Conservation (phyloP, 768 basidiomycete genomes). For the Mycena haematopus region DNA sequence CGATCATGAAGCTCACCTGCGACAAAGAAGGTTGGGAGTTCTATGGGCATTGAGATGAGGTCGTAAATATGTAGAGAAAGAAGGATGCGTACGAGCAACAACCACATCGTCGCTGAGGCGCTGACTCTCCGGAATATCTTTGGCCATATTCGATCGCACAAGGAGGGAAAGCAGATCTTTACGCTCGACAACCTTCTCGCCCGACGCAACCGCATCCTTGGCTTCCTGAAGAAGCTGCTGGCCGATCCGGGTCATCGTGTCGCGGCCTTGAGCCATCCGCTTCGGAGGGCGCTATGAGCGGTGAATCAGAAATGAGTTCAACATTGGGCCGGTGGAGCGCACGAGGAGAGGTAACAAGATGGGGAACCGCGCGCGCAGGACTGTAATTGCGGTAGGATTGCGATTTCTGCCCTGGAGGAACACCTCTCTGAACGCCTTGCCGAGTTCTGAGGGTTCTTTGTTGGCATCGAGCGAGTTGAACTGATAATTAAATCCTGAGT, state of each 20-base stretch:
- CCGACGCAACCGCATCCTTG: constrained; percentile 33
- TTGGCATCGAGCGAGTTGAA: constrained; percentile 10
- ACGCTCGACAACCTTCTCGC: constrained; percentile 32
- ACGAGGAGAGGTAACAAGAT: background rate
- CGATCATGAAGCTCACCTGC: background rate
- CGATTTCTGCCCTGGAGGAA: background rate
- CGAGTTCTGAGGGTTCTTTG: constrained; percentile 1
- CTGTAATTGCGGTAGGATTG: background rate
- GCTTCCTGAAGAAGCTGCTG: constrained; percentile 44
- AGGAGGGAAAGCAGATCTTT: constrained; percentile 54
- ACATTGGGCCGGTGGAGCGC: background rate
- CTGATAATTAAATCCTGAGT: constrained; percentile 19
- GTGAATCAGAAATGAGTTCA: background rate
- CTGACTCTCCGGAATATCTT: constrained; percentile 49
- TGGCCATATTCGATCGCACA: constrained; percentile 56
- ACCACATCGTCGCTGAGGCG: constrained; percentile 55
- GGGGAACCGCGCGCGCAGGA: constrained; percentile 8
- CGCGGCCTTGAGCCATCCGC: constrained; percentile 24
- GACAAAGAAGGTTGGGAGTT: constrained; percentile 21
- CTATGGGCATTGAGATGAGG: constrained; percentile 25
- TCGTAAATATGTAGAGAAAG: too few relatives aligned
- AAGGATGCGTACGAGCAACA: constrained; percentile 36
- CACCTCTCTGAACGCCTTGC: background rate
- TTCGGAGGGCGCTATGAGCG: background rate
- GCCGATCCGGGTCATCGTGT: constrained; percentile 45